Evolutionary conservation across 805 yeast genomes (phyloP).

Genomic region (Kodamaea leandrae): DNA sequence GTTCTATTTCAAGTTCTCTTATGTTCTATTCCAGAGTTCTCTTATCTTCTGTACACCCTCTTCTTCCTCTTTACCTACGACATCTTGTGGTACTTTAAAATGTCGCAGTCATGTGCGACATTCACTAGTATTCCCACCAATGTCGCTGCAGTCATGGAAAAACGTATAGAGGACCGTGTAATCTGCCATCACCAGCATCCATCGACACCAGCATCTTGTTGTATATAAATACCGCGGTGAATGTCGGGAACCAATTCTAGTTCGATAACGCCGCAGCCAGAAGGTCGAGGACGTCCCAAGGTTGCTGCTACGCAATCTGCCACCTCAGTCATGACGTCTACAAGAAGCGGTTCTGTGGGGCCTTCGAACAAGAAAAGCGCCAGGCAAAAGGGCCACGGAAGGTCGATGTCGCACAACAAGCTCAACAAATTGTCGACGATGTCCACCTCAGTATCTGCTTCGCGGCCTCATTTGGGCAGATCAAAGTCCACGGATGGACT

Average conservation of each 20-base stretch:
- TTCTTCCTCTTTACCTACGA: no score
- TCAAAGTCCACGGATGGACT: conserved; percentile 44
- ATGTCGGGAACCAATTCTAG: conserved; percentile 3
- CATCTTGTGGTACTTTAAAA: no score
- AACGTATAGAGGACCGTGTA: no score
- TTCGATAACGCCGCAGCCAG: conserved; percentile 2
- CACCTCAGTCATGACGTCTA: neutral
- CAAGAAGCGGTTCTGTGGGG: neutral
- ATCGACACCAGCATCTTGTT: no score
- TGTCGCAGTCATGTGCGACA: no score
- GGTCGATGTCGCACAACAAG: conserved; percentile 34
- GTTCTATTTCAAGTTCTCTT: no score
- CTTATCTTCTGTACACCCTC: no score
- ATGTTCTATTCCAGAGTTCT: no score
- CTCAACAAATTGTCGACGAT: conserved; percentile 27
- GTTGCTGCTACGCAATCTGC: conserved; percentile 5
- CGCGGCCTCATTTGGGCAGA: conserved; percentile 34
- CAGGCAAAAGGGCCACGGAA: conserved; percentile 19
- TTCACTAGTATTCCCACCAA: no score
- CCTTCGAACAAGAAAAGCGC: conserved; percentile 1
- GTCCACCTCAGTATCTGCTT: conserved; percentile 5
- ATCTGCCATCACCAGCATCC: no score
- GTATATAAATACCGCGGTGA: no score
- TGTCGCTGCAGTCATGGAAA: no score
- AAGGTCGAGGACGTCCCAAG: conserved; percentile 13